A percentile compares a stretch with the other conserved stretches of the same genome.
phyloP scores from a whole-genome alignment of 805 yeast genomes.

The Yamadazyma scolyti region DNA sequence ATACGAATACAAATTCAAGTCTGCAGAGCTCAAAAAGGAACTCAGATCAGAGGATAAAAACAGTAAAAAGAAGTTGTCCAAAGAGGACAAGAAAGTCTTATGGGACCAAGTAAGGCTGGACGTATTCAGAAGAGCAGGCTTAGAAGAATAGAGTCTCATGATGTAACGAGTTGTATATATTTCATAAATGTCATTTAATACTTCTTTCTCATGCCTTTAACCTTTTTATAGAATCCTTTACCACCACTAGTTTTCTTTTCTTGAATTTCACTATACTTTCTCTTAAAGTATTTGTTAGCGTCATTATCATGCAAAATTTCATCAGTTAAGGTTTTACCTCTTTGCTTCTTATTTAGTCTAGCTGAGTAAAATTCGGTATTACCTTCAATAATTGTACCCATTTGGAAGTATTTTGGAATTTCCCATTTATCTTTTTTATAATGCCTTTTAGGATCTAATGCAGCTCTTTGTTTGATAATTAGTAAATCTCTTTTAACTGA shows the following conservation, averaged over 20 bases:
- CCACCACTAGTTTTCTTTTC: constrained; percentile 58
- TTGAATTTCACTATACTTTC: constrained; percentile 81
- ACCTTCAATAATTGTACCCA: constrained; percentile 85
- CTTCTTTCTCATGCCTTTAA: constrained; percentile 57
- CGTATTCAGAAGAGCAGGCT: constrained; percentile 46
- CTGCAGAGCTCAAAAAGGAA: constrained; percentile 29
- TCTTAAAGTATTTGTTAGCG: constrained; percentile 73
- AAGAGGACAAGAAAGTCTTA: constrained; percentile 39
- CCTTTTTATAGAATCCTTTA: constrained; percentile 60
- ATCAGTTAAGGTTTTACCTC: constrained; percentile 76
- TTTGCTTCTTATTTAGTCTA: constrained; percentile 63
- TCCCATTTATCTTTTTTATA: constrained; percentile 84
- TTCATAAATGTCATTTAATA: constrained; percentile 21
- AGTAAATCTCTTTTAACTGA: constrained; percentile 71
- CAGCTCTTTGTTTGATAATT: constrained; percentile 80
- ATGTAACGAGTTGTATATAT: too few relatives aligned
- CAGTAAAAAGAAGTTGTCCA: constrained; percentile 29
- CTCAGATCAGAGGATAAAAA: constrained; percentile 16
- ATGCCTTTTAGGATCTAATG: constrained; percentile 92
- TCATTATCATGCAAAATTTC: constrained; percentile 75
- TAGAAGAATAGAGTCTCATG: constrained; percentile 15
- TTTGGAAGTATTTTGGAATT: constrained; percentile 75
- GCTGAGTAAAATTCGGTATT: constrained; percentile 71
- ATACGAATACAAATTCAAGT: constrained; percentile 42
- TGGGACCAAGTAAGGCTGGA: constrained; percentile 52